Conservation (phyloP, 2,329 filamentous ascomycete species). For the Fusarium robinianum region DNA sequence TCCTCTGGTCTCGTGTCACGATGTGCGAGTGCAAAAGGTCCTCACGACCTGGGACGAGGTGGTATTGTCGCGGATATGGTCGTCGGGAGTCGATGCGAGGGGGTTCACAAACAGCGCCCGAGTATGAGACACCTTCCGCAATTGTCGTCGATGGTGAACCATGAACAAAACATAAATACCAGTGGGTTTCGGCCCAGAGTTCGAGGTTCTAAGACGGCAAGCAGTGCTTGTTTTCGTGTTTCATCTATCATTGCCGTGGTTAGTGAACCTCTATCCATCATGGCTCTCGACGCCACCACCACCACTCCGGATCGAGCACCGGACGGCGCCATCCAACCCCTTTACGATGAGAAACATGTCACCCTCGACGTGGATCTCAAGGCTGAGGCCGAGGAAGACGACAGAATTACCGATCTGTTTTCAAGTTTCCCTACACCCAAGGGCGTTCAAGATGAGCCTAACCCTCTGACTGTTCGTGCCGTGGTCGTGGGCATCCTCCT, state of each 20-base stretch:
- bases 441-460: slow-evolving; percentile 48
- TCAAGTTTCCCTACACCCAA: slow-evolving; percentile 48
- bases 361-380: slow-evolving; percentile 35
- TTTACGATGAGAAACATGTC: slow-evolving; percentile 33
- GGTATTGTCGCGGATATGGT: no score
- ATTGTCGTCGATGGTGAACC: background rate
- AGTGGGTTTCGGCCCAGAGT: background rate
- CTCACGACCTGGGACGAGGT: no score
- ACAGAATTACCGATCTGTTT: slow-evolving; percentile 44
- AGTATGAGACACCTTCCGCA: no score
- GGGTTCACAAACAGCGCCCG: no score
- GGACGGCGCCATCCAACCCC: slow-evolving; percentile 21
- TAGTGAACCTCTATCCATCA: slow-evolving; percentile 11
- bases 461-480: slow-evolving; percentile 60
- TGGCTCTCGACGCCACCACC: slow-evolving; percentile 26
- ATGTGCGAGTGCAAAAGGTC: slow-evolving; percentile 10
- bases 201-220: background rate
- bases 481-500: slow-evolving; percentile 59
- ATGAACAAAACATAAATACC: slow-evolving; percentile 24
- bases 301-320: slow-evolving; percentile 22
- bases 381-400: slow-evolving; percentile 36
- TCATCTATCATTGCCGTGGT: background rate
- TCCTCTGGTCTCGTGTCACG: slow-evolving; percentile 16
- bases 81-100: no score
- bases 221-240: slow-evolving; percentile 13